Evolutionary conservation across 129 eudicot species (phyloP).

Genomic region (Saussurea involucrata): DNA sequence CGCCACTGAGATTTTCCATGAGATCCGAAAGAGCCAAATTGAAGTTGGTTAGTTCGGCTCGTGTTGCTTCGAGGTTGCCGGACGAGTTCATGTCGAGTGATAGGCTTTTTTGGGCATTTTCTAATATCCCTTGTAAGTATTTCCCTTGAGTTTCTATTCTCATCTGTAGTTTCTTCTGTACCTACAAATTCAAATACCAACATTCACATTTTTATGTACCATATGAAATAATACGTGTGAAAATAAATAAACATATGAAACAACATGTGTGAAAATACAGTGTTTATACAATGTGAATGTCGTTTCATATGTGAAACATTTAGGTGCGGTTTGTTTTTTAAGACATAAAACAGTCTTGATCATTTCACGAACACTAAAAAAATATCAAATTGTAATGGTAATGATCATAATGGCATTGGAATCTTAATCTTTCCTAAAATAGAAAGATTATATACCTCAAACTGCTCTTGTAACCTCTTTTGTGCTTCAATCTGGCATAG

Average conservation of each 20-base stretch:
- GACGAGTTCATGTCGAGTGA: constrained; percentile 56
- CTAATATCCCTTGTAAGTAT: constrained; percentile 86
- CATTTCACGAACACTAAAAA: no score
- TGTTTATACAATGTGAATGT: no score
- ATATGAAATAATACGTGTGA: no score
- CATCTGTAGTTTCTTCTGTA: constrained; percentile 85
- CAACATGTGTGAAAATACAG: no score
- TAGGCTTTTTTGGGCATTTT: constrained; percentile 79
- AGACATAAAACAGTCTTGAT: no score
- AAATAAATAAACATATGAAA: no score
- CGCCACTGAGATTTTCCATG: constrained; percentile 60
- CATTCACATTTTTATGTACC: background rate
- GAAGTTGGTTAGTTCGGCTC: constrained; percentile 57
- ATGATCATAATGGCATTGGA: background rate
- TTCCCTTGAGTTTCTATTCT: constrained; percentile 95
- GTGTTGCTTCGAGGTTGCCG: constrained; percentile 56
- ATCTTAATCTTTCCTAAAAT: constrained; percentile 7
- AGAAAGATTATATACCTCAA: constrained; percentile 53
- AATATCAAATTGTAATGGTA: background rate
- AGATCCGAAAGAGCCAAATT: constrained; percentile 70
- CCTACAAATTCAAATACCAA: constrained; percentile 33
- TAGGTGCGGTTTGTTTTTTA: no score
- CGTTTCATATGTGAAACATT: no score
- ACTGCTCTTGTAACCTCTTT: constrained; percentile 78
- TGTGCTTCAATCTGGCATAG: constrained; percentile 71